Percentiles rank a stretch among this genome's conserved stretches.
These are phyloP conservation scores for Neurospora sp. DNA, from an alignment of 495 filamentous ascomycete genomes.

Conservation along the genomic window DNA sequence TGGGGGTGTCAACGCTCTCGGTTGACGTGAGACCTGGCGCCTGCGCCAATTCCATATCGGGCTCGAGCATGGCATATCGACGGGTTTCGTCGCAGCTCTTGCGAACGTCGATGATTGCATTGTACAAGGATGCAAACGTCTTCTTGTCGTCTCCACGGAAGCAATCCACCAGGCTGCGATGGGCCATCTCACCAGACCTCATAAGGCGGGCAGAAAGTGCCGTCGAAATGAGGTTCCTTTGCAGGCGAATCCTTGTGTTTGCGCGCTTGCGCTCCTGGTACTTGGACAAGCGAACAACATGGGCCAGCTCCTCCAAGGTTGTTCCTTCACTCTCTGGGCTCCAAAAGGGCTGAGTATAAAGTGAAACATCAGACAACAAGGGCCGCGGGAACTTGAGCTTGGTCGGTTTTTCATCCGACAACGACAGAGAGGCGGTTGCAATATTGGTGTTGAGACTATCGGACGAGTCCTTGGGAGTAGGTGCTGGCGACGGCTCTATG, in stretches of 20 bases:
- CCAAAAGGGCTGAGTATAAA: slow-evolving; percentile 40
- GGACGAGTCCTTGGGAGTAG: slow-evolving; percentile 16
- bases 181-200: slow-evolving; percentile 65
- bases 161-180: slow-evolving; percentile 76
- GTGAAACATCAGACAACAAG: slow-evolving; percentile 39
- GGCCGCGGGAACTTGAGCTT: slow-evolving; percentile 29
- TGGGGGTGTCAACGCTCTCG: slow-evolving; percentile 34
- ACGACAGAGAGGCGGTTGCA: slow-evolving; percentile 5
- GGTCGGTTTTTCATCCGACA: slow-evolving; percentile 16
- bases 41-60: slow-evolving; percentile 49
- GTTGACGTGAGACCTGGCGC: slow-evolving; percentile 33
- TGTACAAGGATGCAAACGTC: slow-evolving; percentile 76
- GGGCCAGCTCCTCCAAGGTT: slow-evolving; percentile 60
- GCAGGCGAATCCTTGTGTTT: slow-evolving; percentile 56
- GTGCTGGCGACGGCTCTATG: slow-evolving; percentile 14
- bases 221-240: slow-evolving; percentile 58
- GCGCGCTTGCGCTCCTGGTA: slow-evolving; percentile 65
- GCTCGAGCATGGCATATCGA: slow-evolving; percentile 57
- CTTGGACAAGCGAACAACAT: slow-evolving; percentile 57
- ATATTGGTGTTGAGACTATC: slow-evolving; percentile 12
- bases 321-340: slow-evolving; percentile 43
- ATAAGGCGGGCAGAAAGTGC: slow-evolving; percentile 72
- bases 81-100: slow-evolving; percentile 69
- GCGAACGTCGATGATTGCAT: slow-evolving; percentile 79
- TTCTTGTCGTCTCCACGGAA: slow-evolving; percentile 86